A percentile compares a stretch with the other conserved stretches of the same genome.
Conservation (phyloP, 139 green algal species). For the Parachlorella kessleri region DNA sequence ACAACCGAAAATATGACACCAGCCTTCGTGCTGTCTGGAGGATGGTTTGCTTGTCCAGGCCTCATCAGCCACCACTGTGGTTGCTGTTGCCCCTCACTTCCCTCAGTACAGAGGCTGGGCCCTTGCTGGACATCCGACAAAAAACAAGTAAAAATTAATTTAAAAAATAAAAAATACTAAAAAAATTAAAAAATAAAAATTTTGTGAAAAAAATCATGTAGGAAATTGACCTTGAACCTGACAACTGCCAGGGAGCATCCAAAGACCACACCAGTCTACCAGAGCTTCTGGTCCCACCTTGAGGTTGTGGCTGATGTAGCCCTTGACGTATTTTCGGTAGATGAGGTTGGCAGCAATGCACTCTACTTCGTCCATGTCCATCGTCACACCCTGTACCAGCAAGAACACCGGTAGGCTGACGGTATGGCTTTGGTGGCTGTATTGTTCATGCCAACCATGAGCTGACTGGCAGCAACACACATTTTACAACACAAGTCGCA, state of each 20-base stretch:
- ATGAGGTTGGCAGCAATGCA: constrained; percentile 90
- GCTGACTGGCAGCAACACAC: not conserved
- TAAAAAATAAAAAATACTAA: too few species aligned
- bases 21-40: too few species aligned
- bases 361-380: constrained; percentile 86
- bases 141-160: too few species aligned
- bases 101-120: not conserved
- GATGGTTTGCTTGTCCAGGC: too few species aligned
- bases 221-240: not conserved
- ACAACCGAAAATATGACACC: too few species aligned
- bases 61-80: too few species aligned
- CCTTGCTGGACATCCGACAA: not conserved
- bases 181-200: too few species aligned
- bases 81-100: too few species aligned
- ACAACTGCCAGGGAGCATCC: not conserved
- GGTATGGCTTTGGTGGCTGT: too few species aligned
- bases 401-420: not conserved
- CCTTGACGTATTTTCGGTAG: constrained; percentile 80
- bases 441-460: not conserved
- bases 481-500: too few species aligned
- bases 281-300: constrained; percentile 5
- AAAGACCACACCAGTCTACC: not conserved
- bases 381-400: constrained; percentile 44
- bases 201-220: too few species aligned
- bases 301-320: constrained; percentile 83